phyloP scores from a whole-genome alignment of 768 basidiomycete genomes.

The Suillus sp. region DNA sequence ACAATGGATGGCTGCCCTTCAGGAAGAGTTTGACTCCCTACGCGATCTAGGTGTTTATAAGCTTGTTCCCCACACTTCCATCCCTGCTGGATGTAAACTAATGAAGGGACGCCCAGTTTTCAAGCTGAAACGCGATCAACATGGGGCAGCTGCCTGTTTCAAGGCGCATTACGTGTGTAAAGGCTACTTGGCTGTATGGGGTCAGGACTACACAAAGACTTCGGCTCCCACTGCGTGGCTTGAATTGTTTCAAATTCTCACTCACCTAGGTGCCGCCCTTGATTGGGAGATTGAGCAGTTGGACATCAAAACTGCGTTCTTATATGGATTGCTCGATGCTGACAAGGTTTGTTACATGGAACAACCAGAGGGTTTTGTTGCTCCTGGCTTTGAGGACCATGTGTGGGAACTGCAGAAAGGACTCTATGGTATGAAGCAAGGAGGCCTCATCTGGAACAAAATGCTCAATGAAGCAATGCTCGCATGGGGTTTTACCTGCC shows the following conservation, averaged over 20 bases:
- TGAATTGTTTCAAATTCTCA: neutral
- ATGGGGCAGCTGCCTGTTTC: neutral
- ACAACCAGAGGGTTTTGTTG: conserved; percentile 33
- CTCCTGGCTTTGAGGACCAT: no score
- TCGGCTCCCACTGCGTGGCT: conserved; percentile 30
- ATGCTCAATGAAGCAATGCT: neutral
- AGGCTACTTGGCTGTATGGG: conserved; percentile 37
- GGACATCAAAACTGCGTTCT: conserved; percentile 17
- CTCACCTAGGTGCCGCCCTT: conserved; percentile 4
- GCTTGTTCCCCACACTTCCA: neutral
- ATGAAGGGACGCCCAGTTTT: conserved; percentile 3
- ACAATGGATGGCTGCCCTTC: conserved; percentile 23
- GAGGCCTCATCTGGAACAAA: neutral
- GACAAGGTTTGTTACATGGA: conserved; percentile 42
- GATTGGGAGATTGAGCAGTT: conserved; percentile 21
- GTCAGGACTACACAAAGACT: conserved; percentile 37
- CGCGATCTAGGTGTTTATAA: neutral
- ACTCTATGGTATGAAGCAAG: conserved; percentile 10
- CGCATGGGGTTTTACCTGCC: neutral
- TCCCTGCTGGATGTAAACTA: conserved; percentile 20
- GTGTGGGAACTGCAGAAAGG: neutral
- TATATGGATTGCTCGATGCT: conserved; percentile 34
- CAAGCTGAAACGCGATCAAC: conserved; percentile 9
- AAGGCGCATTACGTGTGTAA: conserved; percentile 40
- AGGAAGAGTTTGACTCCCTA: conserved; percentile 8